A percentile compares a stretch with the other conserved stretches of the same genome.
These are phyloP conservation scores for Yueomyces sp. DNA, from an alignment of 805 yeast species.

Conservation along the genomic window DNA sequence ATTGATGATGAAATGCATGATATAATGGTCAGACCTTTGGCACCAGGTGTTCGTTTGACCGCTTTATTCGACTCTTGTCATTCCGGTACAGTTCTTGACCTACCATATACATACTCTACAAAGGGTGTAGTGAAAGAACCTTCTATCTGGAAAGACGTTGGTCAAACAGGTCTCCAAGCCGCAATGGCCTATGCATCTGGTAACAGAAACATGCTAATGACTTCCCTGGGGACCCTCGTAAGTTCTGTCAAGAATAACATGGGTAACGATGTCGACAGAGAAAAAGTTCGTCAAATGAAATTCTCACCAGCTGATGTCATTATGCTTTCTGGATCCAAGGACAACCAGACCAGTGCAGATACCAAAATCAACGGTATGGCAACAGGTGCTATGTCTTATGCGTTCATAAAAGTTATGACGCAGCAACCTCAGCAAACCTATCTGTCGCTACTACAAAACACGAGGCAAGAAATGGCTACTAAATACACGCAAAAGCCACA, in stretches of 20 bases:
- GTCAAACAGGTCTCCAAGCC: constrained; percentile 48
- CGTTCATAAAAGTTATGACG: constrained; percentile 52
- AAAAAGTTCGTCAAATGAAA: constrained; percentile 39
- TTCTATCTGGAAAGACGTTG: constrained; percentile 62
- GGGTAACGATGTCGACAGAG: constrained; percentile 27
- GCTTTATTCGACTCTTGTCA: constrained; percentile 80
- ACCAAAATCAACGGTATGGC: constrained; percentile 55
- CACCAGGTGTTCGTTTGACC: constrained; percentile 62
- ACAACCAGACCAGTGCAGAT: constrained; percentile 74
- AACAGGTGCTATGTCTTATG: constrained; percentile 80
- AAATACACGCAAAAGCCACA: constrained; percentile 79
- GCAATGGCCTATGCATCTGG: constrained; percentile 48
- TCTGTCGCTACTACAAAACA: constrained; percentile 52
- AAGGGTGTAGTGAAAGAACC: constrained; percentile 78
- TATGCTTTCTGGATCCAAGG: constrained; percentile 70
- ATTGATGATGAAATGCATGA: constrained; percentile 66
- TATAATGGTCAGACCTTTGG: constrained; percentile 54
- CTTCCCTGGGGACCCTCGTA: constrained; percentile 31
- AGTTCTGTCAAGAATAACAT: constrained; percentile 28
- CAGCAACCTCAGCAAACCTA: constrained; percentile 55
- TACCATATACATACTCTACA: constrained; percentile 71
- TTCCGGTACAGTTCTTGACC: constrained; percentile 69
- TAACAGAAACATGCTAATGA: constrained; percentile 32
- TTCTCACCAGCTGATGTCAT: constrained; percentile 68
- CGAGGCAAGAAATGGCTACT: constrained; percentile 46